Conservation (phyloP, 169 alveolate genomes). For the Plasmodium berghei region DNA sequence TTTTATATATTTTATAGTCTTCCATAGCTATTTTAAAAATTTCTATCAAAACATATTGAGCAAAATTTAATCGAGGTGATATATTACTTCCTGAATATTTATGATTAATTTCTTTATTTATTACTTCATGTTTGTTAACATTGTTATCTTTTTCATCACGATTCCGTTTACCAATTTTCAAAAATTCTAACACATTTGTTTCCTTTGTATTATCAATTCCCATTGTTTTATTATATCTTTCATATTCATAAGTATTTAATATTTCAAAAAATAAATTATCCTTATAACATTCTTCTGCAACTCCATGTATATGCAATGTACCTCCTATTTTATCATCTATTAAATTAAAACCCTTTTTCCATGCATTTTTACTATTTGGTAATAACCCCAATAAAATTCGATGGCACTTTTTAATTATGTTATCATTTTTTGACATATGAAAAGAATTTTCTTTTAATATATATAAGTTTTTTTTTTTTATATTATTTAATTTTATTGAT, state of each 20-base stretch:
- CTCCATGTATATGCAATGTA: conserved; percentile 81
- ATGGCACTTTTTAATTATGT: conserved; percentile 75
- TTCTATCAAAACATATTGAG: conserved; percentile 35
- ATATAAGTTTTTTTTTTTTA: conserved; percentile 16
- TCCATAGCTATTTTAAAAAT: conserved; percentile 43
- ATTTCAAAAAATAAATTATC: background rate
- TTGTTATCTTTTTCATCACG: background rate
- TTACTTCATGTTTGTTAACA: background rate
- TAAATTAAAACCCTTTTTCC: conserved; percentile 82
- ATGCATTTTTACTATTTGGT: conserved; percentile 81
- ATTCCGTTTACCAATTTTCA: background rate
- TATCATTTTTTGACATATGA: conserved; percentile 57
- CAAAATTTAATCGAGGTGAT: conserved; percentile 26
- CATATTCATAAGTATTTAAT: conserved; percentile 24
- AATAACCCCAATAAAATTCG: conserved; percentile 81
- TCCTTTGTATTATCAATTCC: background rate
- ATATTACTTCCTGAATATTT: conserved; percentile 15
- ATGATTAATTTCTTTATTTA: background rate
- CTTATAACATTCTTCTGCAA: conserved; percentile 13
- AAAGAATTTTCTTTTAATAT: conserved; percentile 34
- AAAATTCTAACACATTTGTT: background rate
- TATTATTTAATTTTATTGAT: conserved; percentile 21
- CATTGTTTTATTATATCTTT: background rate
- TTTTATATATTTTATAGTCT: conserved; percentile 15
- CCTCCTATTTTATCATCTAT: conserved; percentile 80